phyloP scores from a whole-genome alignment of 83 land plant genomes.

The Picea engelmannii region DNA sequence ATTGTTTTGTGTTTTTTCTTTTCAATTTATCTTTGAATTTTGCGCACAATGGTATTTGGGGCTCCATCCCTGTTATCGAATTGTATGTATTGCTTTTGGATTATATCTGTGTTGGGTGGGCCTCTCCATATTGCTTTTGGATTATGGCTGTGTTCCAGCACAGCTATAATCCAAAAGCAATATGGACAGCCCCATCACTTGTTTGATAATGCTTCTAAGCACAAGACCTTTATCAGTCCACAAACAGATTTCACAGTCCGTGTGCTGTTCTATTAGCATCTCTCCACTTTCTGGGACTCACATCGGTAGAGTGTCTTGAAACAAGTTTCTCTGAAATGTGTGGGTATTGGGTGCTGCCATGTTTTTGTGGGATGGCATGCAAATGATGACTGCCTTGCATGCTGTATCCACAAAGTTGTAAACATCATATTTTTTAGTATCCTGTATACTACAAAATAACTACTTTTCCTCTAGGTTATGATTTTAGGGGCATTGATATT shows the following conservation, averaged over 20 bases:
- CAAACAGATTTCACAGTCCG: too few relatives aligned
- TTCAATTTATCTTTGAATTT: background rate
- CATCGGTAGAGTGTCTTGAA: background rate
- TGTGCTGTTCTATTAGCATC: background rate
- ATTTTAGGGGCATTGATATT: background rate
- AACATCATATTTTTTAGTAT: background rate
- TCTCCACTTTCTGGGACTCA: background rate
- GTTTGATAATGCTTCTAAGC: background rate
- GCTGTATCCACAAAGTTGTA: background rate
- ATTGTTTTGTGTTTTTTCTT: background rate
- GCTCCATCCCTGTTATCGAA: too few relatives aligned
- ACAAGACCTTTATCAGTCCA: background rate
- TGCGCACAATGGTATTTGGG: background rate
- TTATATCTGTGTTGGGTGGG: too few relatives aligned
- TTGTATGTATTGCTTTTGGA: too few relatives aligned
- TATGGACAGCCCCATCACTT: background rate
- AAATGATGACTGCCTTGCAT: background rate
- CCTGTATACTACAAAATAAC: background rate
- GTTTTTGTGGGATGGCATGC: background rate
- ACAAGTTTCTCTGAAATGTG: background rate
- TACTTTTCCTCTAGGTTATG: background rate
- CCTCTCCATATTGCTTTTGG: too few relatives aligned
- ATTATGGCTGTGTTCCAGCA: too few relatives aligned
- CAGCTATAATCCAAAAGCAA: too few relatives aligned
- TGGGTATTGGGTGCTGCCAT: background rate